Evolutionary conservation across 2,329 filamentous ascomycete genomes (phyloP).

Genomic region (Fusarium mangiferae): DNA sequence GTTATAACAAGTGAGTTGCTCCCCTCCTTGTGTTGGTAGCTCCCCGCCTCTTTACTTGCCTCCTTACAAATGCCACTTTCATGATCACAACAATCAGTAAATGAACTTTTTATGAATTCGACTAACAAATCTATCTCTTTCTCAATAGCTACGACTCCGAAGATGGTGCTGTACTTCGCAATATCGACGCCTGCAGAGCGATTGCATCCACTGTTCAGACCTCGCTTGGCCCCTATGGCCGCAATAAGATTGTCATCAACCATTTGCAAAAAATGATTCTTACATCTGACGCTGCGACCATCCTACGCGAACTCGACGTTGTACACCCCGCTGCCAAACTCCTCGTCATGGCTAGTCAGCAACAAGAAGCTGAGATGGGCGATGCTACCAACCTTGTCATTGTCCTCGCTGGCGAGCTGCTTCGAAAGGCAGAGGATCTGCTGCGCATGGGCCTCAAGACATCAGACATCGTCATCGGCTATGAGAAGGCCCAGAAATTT

Average conservation of each 20-base stretch:
- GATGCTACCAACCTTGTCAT: constrained; percentile 99
- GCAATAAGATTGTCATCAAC: constrained; percentile 99
- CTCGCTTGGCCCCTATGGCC: constrained; percentile 94
- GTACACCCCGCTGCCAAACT: constrained; percentile 98
- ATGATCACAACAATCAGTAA: background rate
- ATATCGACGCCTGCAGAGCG: constrained; percentile 97
- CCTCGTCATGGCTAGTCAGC: constrained; percentile 97
- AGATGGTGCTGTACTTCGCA: constrained; percentile 97
- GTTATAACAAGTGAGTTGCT: constrained; percentile 87
- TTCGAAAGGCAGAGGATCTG: constrained; percentile 97
- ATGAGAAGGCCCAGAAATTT: constrained; percentile 92
- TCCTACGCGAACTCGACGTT: constrained; percentile 96
- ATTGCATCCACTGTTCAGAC: constrained; percentile 97
- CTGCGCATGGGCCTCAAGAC: constrained; percentile 97
- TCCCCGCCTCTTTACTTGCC: constrained; percentile 43
- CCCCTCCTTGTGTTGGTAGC: constrained; percentile 35
- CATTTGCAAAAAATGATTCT: constrained; percentile 99
- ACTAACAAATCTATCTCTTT: constrained; percentile 2
- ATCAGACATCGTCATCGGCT: constrained; percentile 95
- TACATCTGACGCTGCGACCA: constrained; percentile 97
- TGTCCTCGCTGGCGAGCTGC: constrained; percentile 90
- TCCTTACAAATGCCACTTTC: constrained; percentile 1
- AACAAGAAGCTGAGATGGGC: constrained; percentile 99
- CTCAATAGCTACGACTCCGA: constrained; percentile 89
- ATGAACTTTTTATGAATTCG: background rate